Evolutionary conservation across 805 yeast genomes (phyloP).

Genomic region (Metschnikowia shivogae): DNA sequence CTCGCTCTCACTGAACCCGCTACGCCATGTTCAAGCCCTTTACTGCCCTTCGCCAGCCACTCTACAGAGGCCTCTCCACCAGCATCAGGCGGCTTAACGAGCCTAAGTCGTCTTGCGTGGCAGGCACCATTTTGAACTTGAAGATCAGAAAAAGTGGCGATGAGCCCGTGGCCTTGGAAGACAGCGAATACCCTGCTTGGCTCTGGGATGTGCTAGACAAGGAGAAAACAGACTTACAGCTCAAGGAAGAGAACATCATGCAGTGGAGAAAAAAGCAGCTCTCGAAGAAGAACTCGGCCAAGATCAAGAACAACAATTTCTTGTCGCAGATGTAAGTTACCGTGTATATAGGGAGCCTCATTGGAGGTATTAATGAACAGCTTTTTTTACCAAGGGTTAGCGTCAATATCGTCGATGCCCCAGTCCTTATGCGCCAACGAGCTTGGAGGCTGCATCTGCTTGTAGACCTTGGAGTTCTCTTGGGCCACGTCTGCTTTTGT

Average conservation of each 20-base stretch:
- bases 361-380: background rate
- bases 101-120: conserved; percentile 50
- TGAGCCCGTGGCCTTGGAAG: conserved; percentile 85
- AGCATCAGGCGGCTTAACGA: conserved; percentile 4
- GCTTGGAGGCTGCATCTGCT: conserved; percentile 45
- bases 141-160: conserved; percentile 76
- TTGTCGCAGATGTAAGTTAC: conserved; percentile 34
- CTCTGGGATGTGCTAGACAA: conserved; percentile 80
- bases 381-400: conserved; percentile 58
- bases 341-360: conserved; percentile 9
- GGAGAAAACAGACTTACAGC: conserved; percentile 51
- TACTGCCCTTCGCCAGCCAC: conserved; percentile 7
- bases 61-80: conserved; percentile 11
- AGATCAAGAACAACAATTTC: conserved; percentile 77
- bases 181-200: conserved; percentile 91
- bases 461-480: conserved; percentile 38
- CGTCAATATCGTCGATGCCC: conserved; percentile 48
- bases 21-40: conserved; percentile 8
- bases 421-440: conserved; percentile 48
- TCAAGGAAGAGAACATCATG: conserved; percentile 58
- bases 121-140: conserved; percentile 70
- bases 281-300: conserved; percentile 61
- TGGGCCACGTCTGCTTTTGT: conserved; percentile 11
- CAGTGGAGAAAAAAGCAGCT: conserved; percentile 64
- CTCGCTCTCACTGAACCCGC: background rate